These are phyloP conservation scores for Waltergamsia citrina DNA, from an alignment of 2,329 filamentous ascomycete species.

Conservation along the genomic window DNA sequence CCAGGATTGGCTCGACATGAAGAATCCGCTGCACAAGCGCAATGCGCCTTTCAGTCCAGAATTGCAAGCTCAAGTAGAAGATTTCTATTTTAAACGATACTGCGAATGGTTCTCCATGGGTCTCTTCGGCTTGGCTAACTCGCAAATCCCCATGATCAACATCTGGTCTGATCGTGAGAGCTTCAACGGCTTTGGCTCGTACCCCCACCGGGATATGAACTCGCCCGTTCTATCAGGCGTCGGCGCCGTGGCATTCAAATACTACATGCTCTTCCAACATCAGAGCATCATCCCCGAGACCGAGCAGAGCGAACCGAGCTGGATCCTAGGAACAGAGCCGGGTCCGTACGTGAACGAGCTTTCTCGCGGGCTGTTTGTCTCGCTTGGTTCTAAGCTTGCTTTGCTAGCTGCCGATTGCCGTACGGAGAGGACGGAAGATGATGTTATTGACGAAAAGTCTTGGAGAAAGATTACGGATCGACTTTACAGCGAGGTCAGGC, in stretches of 20 bases:
- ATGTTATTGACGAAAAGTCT: conserved; percentile 70
- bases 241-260: conserved; percentile 91
- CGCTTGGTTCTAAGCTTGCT: conserved; percentile 66
- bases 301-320: conserved; percentile 77
- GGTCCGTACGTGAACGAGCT: conserved; percentile 86
- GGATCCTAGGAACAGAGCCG: conserved; percentile 69
- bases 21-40: conserved; percentile 72
- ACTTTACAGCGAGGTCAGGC: conserved; percentile 70
- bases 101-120: conserved; percentile 95
- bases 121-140: conserved; percentile 82
- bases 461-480: conserved; percentile 84
- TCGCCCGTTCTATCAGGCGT: conserved; percentile 84
- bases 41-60: conserved; percentile 66
- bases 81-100: conserved; percentile 82
- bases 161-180: conserved; percentile 95
- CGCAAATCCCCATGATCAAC: conserved; percentile 97
- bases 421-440: conserved; percentile 78
- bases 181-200: conserved; percentile 87
- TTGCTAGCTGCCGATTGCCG: conserved; percentile 85
- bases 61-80: conserved; percentile 82
- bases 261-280: conserved; percentile 98
- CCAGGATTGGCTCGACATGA: conserved; percentile 74
- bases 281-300: conserved; percentile 79
- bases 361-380: conserved; percentile 80
- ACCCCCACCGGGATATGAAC: conserved; percentile 84